A percentile compares a stretch with the other conserved stretches of the same genome.
Evolutionary conservation across 2,329 filamentous ascomycete species (phyloP).

Genomic region (Xylariaceae sp.): DNA sequence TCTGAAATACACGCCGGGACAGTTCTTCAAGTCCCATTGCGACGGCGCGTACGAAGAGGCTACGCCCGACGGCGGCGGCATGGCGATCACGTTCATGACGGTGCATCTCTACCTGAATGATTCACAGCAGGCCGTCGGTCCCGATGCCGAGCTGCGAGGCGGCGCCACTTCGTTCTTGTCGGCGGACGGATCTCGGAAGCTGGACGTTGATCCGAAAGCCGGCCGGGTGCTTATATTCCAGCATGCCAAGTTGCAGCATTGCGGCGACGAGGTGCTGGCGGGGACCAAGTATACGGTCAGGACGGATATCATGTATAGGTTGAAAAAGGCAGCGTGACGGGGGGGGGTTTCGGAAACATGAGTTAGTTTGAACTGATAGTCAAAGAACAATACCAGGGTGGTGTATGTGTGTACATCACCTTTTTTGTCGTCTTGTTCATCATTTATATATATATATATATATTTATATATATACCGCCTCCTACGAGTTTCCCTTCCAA

Average conservation of each 20-base stretch:
- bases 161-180: conserved; percentile 53
- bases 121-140: conserved; percentile 38
- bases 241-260: conserved; percentile 46
- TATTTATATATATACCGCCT: not conserved
- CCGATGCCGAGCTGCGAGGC: conserved; percentile 37
- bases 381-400: too few relatives aligned
- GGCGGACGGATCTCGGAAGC: conserved; percentile 34
- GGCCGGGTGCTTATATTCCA: conserved; percentile 58
- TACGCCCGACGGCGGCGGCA: conserved; percentile 40
- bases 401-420: not conserved
- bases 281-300: conserved; percentile 54
- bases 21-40: conserved; percentile 69
- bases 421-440: not conserved
- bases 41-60: conserved; percentile 57
- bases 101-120: conserved; percentile 52
- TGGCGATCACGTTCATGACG: conserved; percentile 45
- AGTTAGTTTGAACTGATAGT: too few relatives aligned
- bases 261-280: conserved; percentile 45
- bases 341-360: too few relatives aligned
- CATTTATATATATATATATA: not conserved
- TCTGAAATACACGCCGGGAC: conserved; percentile 63
- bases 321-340: not conserved
- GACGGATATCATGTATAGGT: conserved; percentile 47
- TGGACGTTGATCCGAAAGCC: conserved; percentile 51
- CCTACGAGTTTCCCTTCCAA: too few relatives aligned